Percentiles rank a stretch among this genome's conserved stretches.
Conservation (phyloP, 1,139 yeast species). For the Casaregolazyma suthepensis region DNA sequence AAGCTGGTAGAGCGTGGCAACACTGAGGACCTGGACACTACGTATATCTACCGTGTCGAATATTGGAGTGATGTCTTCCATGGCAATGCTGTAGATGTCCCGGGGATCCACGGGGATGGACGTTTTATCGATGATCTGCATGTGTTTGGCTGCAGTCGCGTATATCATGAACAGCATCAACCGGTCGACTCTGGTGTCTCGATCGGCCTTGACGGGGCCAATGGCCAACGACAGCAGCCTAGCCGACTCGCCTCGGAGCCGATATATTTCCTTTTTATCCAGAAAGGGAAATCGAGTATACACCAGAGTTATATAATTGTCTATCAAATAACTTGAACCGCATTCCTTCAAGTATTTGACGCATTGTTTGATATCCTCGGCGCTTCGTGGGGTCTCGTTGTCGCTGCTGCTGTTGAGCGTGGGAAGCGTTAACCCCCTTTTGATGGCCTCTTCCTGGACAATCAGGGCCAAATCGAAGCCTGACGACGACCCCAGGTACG, state of each 20-base stretch:
- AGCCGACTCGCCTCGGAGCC: not conserved
- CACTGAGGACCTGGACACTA: conserved; percentile 10
- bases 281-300: conserved; percentile 11
- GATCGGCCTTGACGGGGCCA: not conserved
- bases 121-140: conserved; percentile 10
- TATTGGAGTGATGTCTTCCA: conserved; percentile 6
- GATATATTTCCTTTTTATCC: conserved; percentile 5
- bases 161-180: conserved; percentile 11
- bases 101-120: conserved; percentile 3
- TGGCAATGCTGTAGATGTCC: conserved; percentile 6
- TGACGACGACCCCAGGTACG: not conserved
- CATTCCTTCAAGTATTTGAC: not conserved
- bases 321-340: conserved; percentile 1
- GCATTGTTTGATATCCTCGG: not conserved
- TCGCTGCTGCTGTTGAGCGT: not conserved
- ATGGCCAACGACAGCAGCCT: not conserved
- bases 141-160: conserved; percentile 11
- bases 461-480: not conserved
- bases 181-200: conserved; percentile 3
- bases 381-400: not conserved
- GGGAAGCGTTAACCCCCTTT: not conserved
- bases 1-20: conserved; percentile 8
- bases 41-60: conserved; percentile 6
- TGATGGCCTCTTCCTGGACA: not conserved
- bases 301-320: conserved; percentile 7